These are phyloP conservation scores for Pluteus cervinus DNA, from an alignment of 768 basidiomycete species.

Conservation along the genomic window DNA sequence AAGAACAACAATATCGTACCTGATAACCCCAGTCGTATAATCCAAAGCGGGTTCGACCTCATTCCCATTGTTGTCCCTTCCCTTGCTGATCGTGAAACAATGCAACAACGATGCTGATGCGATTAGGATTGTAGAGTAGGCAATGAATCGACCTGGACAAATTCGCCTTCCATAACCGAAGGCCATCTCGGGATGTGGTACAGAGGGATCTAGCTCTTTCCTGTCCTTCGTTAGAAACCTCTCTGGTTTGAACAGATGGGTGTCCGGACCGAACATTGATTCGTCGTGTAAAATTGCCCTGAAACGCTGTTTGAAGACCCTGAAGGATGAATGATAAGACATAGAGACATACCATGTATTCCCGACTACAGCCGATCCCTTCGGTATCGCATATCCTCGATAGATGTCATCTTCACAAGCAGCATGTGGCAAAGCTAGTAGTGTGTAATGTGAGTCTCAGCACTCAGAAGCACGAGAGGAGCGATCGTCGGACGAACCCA, in stretches of 20 bases:
- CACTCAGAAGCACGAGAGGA: slow-evolving; percentile 1
- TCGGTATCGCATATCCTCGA: slow-evolving; percentile 38
- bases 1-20: no score
- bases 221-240: slow-evolving; percentile 5
- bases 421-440: slow-evolving; percentile 25
- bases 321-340: neutral
- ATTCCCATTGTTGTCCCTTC: no score
- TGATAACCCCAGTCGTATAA: no score
- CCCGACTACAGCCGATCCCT: slow-evolving; percentile 29
- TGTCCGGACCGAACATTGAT: neutral
- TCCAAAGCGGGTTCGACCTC: no score
- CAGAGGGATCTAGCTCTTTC: neutral
- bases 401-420: slow-evolving; percentile 36
- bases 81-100: no score
- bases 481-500: slow-evolving; percentile 14
- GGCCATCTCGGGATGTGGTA: slow-evolving; percentile 9
- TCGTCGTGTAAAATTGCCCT: slow-evolving; percentile 4
- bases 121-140: no score
- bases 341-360: slow-evolving; percentile 25
- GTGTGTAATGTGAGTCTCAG: neutral
- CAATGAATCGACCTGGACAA: slow-evolving; percentile 19
- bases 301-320: neutral
- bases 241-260: slow-evolving; percentile 3
- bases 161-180: slow-evolving; percentile 19
- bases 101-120: no score